A percentile compares a stretch with the other conserved stretches of the same genome.
Conservation (phyloP, 805 yeast species). For the Monosporozyma solicola region DNA sequence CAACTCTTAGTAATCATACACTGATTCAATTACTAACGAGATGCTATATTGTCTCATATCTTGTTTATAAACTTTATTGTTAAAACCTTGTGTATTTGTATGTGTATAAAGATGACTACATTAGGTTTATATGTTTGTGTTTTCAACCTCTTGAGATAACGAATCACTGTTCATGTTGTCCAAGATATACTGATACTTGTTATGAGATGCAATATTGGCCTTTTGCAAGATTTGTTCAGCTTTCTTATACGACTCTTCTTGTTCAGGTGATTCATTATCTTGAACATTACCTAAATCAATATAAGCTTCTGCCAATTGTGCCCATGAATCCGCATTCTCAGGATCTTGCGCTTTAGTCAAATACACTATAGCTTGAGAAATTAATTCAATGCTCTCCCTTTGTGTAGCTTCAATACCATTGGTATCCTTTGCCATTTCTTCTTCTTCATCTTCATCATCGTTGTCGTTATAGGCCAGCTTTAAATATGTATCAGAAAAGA, state of each 20-base stretch:
- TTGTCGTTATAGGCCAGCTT: constrained; percentile 53
- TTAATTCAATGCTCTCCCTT: constrained; percentile 38
- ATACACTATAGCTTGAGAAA: constrained; percentile 46
- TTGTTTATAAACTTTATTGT: no score
- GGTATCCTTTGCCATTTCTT: constrained; percentile 22
- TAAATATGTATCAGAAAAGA: constrained; percentile 46
- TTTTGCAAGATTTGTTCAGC: constrained; percentile 62
- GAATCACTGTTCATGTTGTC: constrained; percentile 36
- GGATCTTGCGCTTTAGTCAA: constrained; percentile 53
- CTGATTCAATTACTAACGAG: no score
- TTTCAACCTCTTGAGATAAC: constrained; percentile 8
- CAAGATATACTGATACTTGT: constrained; percentile 57
- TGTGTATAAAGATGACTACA: no score
- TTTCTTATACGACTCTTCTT: constrained; percentile 51
- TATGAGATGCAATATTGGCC: constrained; percentile 76
- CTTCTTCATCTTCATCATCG: constrained; percentile 33
- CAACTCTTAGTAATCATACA: no score
- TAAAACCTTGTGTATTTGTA: no score
- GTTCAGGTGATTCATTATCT: constrained; percentile 57
- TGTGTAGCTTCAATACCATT: constrained; percentile 35
- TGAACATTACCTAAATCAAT: constrained; percentile 70
- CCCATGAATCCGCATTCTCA: constrained; percentile 76
- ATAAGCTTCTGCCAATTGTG: constrained; percentile 74
- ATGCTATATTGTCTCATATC: no score
- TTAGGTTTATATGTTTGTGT: background rate